Evolutionary conservation across 805 yeast genomes (phyloP).

Genomic region (Yarrowia hollandica): DNA sequence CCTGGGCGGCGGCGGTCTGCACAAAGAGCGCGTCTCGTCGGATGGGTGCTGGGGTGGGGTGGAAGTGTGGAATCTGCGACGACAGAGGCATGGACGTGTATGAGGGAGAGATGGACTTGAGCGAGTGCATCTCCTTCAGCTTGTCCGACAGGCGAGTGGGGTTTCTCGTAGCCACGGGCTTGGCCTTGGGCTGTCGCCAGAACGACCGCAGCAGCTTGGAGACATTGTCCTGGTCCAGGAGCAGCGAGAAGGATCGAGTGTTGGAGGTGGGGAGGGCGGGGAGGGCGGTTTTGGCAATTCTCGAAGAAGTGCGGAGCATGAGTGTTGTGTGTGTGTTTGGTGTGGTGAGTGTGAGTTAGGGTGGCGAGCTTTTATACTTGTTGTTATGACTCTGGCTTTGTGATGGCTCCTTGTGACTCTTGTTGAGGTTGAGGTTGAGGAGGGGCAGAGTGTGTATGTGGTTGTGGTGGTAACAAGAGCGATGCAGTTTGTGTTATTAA

Average conservation of each 20-base stretch:
- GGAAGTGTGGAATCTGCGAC: conserved; percentile 23
- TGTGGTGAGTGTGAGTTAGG: not conserved
- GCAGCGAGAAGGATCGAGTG: conserved; percentile 13
- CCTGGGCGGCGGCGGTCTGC: conserved; percentile 22
- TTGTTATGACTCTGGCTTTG: not conserved
- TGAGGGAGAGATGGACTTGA: conserved; percentile 23
- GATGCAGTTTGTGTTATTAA: too few species aligned
- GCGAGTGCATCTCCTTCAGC: conserved; percentile 25
- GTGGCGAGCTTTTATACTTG: not conserved
- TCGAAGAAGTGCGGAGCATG: not conserved
- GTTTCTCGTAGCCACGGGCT: not conserved
- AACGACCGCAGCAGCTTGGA: conserved; percentile 22
- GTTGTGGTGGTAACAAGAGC: too few species aligned
- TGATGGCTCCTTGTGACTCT: not conserved
- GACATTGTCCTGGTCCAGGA: conserved; percentile 26
- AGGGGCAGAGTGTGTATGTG: not conserved
- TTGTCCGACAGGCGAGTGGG: conserved; percentile 22
- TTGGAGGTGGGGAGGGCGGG: not conserved
- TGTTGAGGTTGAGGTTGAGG: not conserved
- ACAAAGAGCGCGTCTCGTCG: conserved; percentile 18
- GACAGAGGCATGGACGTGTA: conserved; percentile 9
- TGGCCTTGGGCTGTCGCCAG: conserved; percentile 6
- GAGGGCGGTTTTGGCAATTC: not conserved
- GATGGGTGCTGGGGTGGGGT: conserved; percentile 23
- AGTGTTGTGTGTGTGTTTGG: not conserved